These are phyloP conservation scores for Capsella rubella DNA, from an alignment of 441 rosid genomes.

Conservation along the genomic window DNA sequence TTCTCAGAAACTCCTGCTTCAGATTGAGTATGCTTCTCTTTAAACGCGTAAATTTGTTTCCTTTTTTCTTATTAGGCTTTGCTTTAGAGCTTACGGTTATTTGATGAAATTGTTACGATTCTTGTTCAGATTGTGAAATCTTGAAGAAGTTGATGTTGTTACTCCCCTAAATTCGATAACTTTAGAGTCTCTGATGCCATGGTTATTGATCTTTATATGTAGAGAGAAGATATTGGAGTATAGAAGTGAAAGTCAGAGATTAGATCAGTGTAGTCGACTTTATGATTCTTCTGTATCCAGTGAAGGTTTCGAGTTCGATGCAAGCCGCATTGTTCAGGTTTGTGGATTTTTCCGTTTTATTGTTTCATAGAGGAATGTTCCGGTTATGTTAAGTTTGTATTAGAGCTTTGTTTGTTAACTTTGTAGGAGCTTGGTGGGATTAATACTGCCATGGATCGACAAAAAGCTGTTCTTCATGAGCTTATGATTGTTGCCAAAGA, in stretches of 20 bases:
- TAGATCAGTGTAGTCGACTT: conserved; percentile 91
- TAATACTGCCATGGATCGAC: conserved; percentile 79
- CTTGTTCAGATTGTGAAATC: not conserved
- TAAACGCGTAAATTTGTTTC: conserved; percentile 7
- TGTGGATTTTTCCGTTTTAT: not conserved
- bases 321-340: conserved; percentile 91
- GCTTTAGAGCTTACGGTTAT: not conserved
- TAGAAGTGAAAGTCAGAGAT: conserved; percentile 90
- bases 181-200: conserved; percentile 11
- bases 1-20: conserved; percentile 84
- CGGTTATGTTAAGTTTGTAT: conserved; percentile 7
- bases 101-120: not conserved
- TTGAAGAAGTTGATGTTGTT: not conserved
- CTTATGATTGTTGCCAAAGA: conserved; percentile 82
- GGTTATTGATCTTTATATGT: conserved; percentile 30
- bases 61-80: conserved; percentile 1
- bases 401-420: not conserved
- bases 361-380: not conserved
- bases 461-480: conserved; percentile 79
- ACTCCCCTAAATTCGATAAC: not conserved
- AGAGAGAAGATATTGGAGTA: conserved; percentile 88
- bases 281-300: conserved; percentile 92
- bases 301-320: conserved; percentile 92
- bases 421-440: conserved; percentile 96
- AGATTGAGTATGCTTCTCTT: conserved; percentile 74